A percentile compares a stretch with the other conserved stretches of the same genome.
Conservation (phyloP, 2,329 filamentous ascomycete genomes). For the Kalaharituber pfeilii region DNA sequence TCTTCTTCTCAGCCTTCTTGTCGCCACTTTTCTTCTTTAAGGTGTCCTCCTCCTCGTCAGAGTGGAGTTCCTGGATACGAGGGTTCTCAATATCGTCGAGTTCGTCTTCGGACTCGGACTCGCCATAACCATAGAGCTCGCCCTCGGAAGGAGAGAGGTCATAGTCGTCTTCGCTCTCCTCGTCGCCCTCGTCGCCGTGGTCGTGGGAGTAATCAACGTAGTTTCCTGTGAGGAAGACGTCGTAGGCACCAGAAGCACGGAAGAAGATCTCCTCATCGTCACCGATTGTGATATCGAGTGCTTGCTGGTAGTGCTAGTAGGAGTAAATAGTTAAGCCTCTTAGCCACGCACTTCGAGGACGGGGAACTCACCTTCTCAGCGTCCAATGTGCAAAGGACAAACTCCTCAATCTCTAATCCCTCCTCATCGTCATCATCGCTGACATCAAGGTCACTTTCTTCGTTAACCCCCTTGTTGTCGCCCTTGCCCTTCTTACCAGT, state of each 20-base stretch:
- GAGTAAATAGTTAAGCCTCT: constrained; percentile 6
- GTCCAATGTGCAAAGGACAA: constrained; percentile 89
- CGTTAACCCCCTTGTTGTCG: constrained; percentile 58
- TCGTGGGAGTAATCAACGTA: constrained; percentile 55
- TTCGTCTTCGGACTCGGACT: constrained; percentile 46
- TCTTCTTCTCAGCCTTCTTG: constrained; percentile 23
- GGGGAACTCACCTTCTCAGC: constrained; percentile 55
- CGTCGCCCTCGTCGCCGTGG: constrained; percentile 44
- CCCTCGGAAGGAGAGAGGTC: constrained; percentile 66
- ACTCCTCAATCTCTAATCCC: constrained; percentile 60
- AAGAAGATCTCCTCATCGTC: constrained; percentile 87
- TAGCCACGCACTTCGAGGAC: background rate
- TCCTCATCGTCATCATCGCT: constrained; percentile 44
- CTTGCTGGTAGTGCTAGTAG: constrained; percentile 73
- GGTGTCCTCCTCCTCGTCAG: constrained; percentile 51
- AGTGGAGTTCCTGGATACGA: constrained; percentile 66
- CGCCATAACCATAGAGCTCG: constrained; percentile 46
- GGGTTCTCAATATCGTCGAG: constrained; percentile 63
- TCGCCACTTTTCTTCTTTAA: constrained; percentile 33
- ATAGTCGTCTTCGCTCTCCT: constrained; percentile 51
- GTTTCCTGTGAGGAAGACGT: constrained; percentile 87
- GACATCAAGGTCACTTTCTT: constrained; percentile 34
- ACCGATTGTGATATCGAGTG: constrained; percentile 78
- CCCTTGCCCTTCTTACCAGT: constrained; percentile 57
- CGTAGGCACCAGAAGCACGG: constrained; percentile 74